Conservation (phyloP, 257 asterid genomes). For the Rhazya stricta region DNA sequence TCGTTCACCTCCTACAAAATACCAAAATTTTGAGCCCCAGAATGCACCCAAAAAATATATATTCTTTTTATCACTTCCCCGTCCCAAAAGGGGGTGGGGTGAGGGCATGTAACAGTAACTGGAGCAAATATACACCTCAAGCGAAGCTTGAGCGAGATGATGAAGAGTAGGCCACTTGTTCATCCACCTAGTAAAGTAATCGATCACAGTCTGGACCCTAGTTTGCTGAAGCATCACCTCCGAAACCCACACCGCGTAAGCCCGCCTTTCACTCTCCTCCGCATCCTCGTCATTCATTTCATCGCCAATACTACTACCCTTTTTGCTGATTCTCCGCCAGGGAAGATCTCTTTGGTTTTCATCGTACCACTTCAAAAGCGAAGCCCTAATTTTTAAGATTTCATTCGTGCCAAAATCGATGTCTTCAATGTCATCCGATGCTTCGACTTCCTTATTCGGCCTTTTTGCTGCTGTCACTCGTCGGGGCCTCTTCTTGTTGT, state of each 20-base stretch:
- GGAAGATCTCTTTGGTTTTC: conserved; percentile 76
- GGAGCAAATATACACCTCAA: conserved; percentile 44
- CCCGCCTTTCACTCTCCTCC: conserved; percentile 48
- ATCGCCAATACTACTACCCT: conserved; percentile 14
- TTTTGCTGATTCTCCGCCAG: conserved; percentile 69
- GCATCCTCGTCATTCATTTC: conserved; percentile 1
- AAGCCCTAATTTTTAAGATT: conserved; percentile 58
- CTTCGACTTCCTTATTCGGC: conserved; percentile 13
- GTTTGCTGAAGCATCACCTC: conserved; percentile 99
- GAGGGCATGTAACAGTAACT: background rate
- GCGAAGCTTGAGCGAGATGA: conserved; percentile 76
- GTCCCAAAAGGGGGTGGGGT: too few relatives aligned
- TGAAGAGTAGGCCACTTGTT: conserved; percentile 84
- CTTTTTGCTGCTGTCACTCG: conserved; percentile 3
- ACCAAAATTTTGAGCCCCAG: background rate
- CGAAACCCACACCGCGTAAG: conserved; percentile 97
- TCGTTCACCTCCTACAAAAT: conserved; percentile 88
- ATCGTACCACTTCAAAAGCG: conserved; percentile 75
- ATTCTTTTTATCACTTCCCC: too few relatives aligned
- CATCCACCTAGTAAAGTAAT: conserved; percentile 88
- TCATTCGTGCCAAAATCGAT: conserved; percentile 46
- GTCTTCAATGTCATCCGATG: conserved; percentile 67
- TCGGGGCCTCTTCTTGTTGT: conserved; percentile 31
- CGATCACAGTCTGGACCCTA: conserved; percentile 89
- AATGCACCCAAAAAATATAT: background rate